A percentile compares a stretch with the other conserved stretches of the same genome.
Conservation (phyloP, 2,329 filamentous ascomycete genomes). For the Stagonosporopsis rhizophila region DNA sequence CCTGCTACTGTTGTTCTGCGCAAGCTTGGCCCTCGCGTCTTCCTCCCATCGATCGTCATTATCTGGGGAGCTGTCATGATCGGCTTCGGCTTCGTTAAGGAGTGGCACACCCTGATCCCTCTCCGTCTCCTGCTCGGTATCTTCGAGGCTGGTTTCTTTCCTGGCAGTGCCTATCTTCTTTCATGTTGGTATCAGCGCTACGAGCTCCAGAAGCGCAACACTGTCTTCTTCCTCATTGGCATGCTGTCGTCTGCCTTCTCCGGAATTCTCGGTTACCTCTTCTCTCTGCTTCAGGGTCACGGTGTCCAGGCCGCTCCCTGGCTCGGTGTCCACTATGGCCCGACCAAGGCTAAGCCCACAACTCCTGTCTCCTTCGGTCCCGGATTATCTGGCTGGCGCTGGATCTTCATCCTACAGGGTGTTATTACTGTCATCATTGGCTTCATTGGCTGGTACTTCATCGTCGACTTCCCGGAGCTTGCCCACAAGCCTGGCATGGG, state of each 20-base stretch:
- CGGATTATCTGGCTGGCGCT: conserved; percentile 44
- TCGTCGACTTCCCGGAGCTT: conserved; percentile 39
- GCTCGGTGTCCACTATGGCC: conserved; percentile 43
- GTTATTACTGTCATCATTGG: conserved; percentile 31
- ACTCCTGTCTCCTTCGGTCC: conserved; percentile 33
- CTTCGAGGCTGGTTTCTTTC: conserved; percentile 41
- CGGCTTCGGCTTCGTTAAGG: conserved; percentile 34
- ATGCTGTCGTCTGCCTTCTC: conserved; percentile 36
- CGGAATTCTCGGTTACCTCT: conserved; percentile 36
- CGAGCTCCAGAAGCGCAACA: conserved; percentile 62
- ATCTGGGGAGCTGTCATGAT: conserved; percentile 36
- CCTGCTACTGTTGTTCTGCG: conserved; percentile 34
- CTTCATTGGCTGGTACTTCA: conserved; percentile 31
- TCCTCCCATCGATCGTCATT: conserved; percentile 29
- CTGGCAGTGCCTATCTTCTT: conserved; percentile 57
- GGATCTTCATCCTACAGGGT: conserved; percentile 37
- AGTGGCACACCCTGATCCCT: conserved; percentile 32
- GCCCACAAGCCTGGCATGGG: conserved; percentile 29
- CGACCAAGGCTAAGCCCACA: conserved; percentile 30
- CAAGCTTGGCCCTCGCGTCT: conserved; percentile 32
- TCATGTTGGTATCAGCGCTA: conserved; percentile 67
- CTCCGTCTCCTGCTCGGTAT: conserved; percentile 34
- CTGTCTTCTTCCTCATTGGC: conserved; percentile 59
- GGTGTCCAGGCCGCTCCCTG: conserved; percentile 37
- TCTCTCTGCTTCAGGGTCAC: conserved; percentile 59